These are phyloP conservation scores for Amanita thiersii DNA, from an alignment of 768 basidiomycete genomes.

Conservation along the genomic window DNA sequence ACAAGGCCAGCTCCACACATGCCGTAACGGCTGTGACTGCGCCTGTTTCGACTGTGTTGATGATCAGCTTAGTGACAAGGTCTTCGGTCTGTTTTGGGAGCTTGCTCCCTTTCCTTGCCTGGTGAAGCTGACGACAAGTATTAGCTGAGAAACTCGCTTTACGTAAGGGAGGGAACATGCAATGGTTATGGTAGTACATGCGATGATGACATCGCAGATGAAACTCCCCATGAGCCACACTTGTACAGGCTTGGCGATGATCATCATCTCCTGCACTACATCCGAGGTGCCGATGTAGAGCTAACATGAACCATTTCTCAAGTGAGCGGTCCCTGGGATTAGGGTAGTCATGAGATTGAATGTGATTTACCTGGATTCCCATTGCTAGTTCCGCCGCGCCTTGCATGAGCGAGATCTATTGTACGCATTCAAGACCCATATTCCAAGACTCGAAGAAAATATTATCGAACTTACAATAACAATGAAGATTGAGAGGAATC, in stretches of 20 bases:
- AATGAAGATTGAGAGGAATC: background rate
- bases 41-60: slow-evolving; percentile 6
- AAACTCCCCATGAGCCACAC: slow-evolving; percentile 9
- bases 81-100: background rate
- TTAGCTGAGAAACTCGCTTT: background rate
- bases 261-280: background rate
- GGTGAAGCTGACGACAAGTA: background rate
- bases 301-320: slow-evolving; percentile 1
- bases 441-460: background rate
- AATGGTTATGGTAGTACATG: slow-evolving; percentile 11
- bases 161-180: slow-evolving; percentile 1
- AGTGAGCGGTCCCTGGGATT: too few relatives aligned
- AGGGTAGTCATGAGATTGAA: background rate
- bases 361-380: slow-evolving; percentile 2
- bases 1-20: slow-evolving; percentile 2
- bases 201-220: slow-evolving; percentile 10
- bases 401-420: slow-evolving; percentile 4
- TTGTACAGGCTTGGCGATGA: background rate
- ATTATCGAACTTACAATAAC: background rate
- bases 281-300: background rate
- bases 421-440: background rate
- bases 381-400: slow-evolving; percentile 1
- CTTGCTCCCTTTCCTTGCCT: background rate
- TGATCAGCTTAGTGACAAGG: background rate
- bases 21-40: slow-evolving; percentile 5